These are phyloP conservation scores for Russula vinacea DNA, from an alignment of 768 basidiomycete species.

Conservation along the genomic window DNA sequence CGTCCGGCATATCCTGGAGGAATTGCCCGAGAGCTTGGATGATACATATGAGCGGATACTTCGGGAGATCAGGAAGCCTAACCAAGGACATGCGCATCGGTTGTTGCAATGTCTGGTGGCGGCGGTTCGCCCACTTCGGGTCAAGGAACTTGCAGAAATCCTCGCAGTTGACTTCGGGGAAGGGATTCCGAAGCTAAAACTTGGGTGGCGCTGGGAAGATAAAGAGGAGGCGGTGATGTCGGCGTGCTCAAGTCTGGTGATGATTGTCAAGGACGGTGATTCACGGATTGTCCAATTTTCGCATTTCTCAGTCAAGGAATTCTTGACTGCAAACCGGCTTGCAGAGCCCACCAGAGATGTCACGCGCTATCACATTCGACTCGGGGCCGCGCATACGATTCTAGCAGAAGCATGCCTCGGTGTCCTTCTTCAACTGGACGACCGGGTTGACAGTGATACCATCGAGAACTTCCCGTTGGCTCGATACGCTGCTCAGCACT, in stretches of 20 bases:
- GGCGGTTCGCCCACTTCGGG: constrained; percentile 8
- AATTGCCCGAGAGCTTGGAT: not conserved
- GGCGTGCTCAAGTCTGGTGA: not conserved
- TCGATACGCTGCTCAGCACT: not conserved
- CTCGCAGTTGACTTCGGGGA: not conserved
- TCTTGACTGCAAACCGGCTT: not conserved
- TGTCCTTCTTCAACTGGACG: not conserved
- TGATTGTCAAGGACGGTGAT: not conserved
- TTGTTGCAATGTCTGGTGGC: constrained; percentile 6
- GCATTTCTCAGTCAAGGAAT: constrained; percentile 4
- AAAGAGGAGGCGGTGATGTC: not conserved
- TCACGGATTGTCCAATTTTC: constrained; percentile 5
- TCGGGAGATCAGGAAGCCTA: not conserved
- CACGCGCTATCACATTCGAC: not conserved
- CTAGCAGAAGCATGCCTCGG: not conserved
- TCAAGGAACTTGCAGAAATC: constrained; percentile 10
- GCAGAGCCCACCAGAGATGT: not conserved
- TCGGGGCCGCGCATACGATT: not conserved
- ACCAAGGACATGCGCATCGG: not conserved
- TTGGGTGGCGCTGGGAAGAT: not conserved
- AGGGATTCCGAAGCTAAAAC: not conserved
- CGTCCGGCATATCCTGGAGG: not conserved
- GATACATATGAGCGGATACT: constrained; percentile 13
- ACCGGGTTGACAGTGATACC: not conserved
- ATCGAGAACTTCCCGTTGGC: constrained; percentile 1